Percentiles rank a stretch among this genome's conserved stretches.
These are phyloP conservation scores for Macrophomina pseudophaseolina DNA, from an alignment of 2,329 filamentous ascomycete genomes.

Conservation along the genomic window DNA sequence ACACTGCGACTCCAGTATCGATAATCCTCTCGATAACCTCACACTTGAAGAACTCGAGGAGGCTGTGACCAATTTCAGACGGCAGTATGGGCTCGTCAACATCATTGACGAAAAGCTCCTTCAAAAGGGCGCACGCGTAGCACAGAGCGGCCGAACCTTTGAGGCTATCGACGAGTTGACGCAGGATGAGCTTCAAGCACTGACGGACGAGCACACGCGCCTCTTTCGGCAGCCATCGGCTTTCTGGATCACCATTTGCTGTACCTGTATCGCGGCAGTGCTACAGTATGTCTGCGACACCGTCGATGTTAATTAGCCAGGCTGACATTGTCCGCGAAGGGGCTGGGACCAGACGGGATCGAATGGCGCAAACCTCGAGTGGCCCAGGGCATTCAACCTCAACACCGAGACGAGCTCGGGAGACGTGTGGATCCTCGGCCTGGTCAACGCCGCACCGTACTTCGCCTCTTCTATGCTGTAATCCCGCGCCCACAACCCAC, in stretches of 20 bases:
- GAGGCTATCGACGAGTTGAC: constrained; percentile 67
- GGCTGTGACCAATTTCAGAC: constrained; percentile 66
- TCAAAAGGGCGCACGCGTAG: constrained; percentile 73
- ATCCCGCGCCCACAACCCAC: constrained; percentile 15
- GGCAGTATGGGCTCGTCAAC: constrained; percentile 62
- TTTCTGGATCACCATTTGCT: constrained; percentile 69
- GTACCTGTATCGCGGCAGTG: constrained; percentile 72
- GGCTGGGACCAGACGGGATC: constrained; percentile 62
- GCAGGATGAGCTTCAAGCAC: constrained; percentile 63
- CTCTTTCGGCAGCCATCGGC: constrained; percentile 69
- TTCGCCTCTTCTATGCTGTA: constrained; percentile 67
- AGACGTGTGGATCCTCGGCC: constrained; percentile 63
- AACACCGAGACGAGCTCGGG: neutral
- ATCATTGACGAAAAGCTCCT: constrained; percentile 60
- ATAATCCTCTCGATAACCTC: constrained; percentile 63
- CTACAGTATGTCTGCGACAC: constrained; percentile 46
- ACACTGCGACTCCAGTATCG: constrained; percentile 48
- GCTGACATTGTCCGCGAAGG: neutral
- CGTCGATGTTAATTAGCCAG: too few relatives aligned
- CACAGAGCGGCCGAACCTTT: constrained; percentile 69
- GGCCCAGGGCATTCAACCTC: constrained; percentile 61
- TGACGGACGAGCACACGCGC: constrained; percentile 68
- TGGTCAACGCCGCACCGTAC: constrained; percentile 67
- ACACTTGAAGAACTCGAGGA: constrained; percentile 56
- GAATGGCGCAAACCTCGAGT: constrained; percentile 63